These are phyloP conservation scores for Diaporthe sp. DNA, from an alignment of 2,329 filamentous ascomycete species.

Conservation along the genomic window DNA sequence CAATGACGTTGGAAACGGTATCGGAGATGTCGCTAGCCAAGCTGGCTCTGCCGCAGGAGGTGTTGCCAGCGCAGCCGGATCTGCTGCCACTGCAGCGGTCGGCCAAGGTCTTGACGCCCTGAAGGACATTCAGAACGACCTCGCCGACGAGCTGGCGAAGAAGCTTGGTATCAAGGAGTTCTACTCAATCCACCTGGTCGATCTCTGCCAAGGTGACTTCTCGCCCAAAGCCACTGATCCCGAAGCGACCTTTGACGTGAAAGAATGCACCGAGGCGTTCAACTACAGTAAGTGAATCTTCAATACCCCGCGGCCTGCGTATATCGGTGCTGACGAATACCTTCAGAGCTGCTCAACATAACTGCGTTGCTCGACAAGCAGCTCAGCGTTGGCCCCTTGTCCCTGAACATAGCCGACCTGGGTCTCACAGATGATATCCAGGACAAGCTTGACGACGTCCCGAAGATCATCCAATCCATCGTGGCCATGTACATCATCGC, in stretches of 20 bases:
- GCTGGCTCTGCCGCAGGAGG: slow-evolving; percentile 30
- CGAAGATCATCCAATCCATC: slow-evolving; percentile 41
- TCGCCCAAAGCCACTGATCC: slow-evolving; percentile 45
- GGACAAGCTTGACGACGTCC: slow-evolving; percentile 41
- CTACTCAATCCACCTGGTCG: slow-evolving; percentile 50
- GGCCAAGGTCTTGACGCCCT: slow-evolving; percentile 43
- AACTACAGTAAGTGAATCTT: slow-evolving; percentile 29
- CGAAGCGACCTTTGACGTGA: slow-evolving; percentile 45
- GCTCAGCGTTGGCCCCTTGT: slow-evolving; percentile 43
- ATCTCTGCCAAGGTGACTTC: slow-evolving; percentile 50
- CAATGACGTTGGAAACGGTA: slow-evolving; percentile 41
- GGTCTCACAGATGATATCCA: slow-evolving; percentile 42
- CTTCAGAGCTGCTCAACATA: slow-evolving; percentile 42
- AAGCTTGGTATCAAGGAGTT: slow-evolving; percentile 51
- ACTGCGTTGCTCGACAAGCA: slow-evolving; percentile 42
- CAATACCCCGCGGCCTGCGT: not conserved
- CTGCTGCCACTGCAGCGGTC: slow-evolving; percentile 37
- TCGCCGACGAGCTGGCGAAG: slow-evolving; percentile 45
- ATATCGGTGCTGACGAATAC: not conserved
- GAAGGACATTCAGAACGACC: slow-evolving; percentile 42
- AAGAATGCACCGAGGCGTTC: slow-evolving; percentile 45
- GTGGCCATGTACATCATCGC: slow-evolving; percentile 43
- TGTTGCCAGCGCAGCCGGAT: slow-evolving; percentile 34
- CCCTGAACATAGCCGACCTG: slow-evolving; percentile 40
- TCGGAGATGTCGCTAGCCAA: not conserved